Evolutionary conservation across 768 basidiomycete species (phyloP).

Genomic region (Auricularia heimuer): DNA sequence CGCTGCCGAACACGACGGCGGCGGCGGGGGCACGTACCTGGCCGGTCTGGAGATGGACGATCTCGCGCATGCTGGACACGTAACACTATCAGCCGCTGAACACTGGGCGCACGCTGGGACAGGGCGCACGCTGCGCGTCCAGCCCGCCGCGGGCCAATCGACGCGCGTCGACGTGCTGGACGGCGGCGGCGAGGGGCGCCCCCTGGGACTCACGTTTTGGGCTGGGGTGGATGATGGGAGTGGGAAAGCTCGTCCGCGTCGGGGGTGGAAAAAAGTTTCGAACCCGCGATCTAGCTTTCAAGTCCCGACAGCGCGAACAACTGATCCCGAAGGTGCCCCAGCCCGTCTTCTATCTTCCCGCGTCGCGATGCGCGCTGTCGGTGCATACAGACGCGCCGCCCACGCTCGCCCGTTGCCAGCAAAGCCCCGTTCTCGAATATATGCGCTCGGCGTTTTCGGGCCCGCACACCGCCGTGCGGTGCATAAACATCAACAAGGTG

Average conservation of each 20-base stretch:
- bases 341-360: too few relatives aligned
- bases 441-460: too few relatives aligned
- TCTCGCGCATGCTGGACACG: constrained; percentile 83
- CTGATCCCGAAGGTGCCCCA: too few relatives aligned
- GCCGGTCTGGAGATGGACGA: constrained; percentile 98
- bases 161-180: not conserved
- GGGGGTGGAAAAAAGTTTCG: not conserved
- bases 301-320: too few relatives aligned
- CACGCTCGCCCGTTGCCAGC: not conserved
- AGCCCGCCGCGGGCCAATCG: not conserved
- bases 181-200: not conserved
- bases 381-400: not conserved
- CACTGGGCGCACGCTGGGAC: not conserved
- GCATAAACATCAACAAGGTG: too few relatives aligned
- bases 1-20: not conserved
- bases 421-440: too few relatives aligned
- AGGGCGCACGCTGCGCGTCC: not conserved
- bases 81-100: not conserved
- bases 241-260: not conserved
- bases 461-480: too few relatives aligned
- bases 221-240: not conserved
- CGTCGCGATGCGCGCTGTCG: too few relatives aligned
- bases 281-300: not conserved
- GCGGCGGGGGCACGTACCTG: constrained; percentile 47
- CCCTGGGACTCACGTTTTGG: not conserved